phyloP scores from a whole-genome alignment of 345 rosid genomes.

The Physaria fendleri region DNA sequence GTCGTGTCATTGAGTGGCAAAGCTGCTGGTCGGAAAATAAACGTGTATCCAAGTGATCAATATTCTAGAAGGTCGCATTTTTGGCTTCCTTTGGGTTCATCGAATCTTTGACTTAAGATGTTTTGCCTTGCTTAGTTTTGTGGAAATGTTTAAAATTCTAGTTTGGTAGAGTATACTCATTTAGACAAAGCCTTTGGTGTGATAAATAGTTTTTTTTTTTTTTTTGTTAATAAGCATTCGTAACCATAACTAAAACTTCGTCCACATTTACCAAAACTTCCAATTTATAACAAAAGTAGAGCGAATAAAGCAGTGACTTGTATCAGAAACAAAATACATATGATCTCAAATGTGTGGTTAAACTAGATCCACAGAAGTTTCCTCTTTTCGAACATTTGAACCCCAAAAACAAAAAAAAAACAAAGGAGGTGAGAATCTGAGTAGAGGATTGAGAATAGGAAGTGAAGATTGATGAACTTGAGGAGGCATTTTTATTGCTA shows the following conservation, averaged over 20 bases:
- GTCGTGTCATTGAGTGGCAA: not conserved
- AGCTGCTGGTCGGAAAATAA: not conserved
- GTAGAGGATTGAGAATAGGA: conserved; percentile 36
- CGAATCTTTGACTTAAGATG: too few species aligned
- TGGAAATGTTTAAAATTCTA: too few species aligned
- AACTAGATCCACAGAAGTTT: conserved; percentile 8
- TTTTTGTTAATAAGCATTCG: not conserved
- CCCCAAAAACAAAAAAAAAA: conserved; percentile 1
- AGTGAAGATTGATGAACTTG: conserved; percentile 38
- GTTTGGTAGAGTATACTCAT: too few species aligned
- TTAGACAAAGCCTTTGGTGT: not conserved
- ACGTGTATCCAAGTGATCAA: conserved; percentile 3
- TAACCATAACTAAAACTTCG: not conserved
- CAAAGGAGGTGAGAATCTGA: conserved; percentile 43
- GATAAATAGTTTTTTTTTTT: not conserved
- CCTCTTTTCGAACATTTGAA: not conserved
- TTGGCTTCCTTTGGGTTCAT: too few species aligned
- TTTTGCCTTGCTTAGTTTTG: too few species aligned
- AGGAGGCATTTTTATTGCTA: conserved; percentile 59
- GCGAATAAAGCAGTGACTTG: not conserved
- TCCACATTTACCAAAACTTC: not conserved
- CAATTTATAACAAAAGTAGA: not conserved
- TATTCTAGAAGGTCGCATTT: too few species aligned
- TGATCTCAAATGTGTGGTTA: conserved; percentile 1
- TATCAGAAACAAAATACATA: conserved; percentile 11